Base-by-base conservation (phyloP, 768 basidiomycete genomes). In the Mycena latifolia region DNA sequence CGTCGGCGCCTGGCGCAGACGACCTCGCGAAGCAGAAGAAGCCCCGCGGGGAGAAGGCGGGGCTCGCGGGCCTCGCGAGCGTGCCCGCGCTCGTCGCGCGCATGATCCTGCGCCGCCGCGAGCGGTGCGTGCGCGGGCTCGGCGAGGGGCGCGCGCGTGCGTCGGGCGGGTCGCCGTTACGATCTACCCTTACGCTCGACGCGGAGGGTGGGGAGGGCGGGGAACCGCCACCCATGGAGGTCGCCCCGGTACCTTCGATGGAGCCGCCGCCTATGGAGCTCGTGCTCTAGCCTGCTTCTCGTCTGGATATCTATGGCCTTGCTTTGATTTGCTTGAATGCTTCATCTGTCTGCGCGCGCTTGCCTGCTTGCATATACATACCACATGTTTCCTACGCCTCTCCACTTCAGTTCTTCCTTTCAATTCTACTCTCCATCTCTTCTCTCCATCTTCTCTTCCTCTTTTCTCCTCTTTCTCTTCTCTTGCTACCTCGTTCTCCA, bases 101-200 rank as follows among this genome's bases (percentile, higher is more conserved):
- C 29, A 69, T 69, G 69, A 66, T 69, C 4, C 47, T 66, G 20
- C 60, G 69, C 10, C n/a, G 69, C 39, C 27, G 69, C 22, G 69
- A 69, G 53, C 51, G 69, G 8, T 63, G 65, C 20, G 65, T 66
- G 33, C 27, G 69, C 17, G 64, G 61, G 29, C n/a, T 69, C 11
- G 65, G 51, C 47, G 67, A 65, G n/a, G 31, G 53, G 3, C 48
- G 48, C 10, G 60, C n/a, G 51, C 41, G 25, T 18, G 33, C 14
- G 15, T 17, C 18, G 41, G 22, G 31, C 9, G 18, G 18, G 35
- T 63, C 61, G n/a, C 57, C 69, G 31, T 25, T 69, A 25, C 25
- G 63, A 35, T 35, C 33, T 7, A 28, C 3, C 7, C 18, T 39
- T 45, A 11, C 22, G 29, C 18, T n/a, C 22, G 53, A 41, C 15